phyloP scores from a whole-genome alignment of 768 basidiomycete genomes.

The Dendrothele bispora region DNA sequence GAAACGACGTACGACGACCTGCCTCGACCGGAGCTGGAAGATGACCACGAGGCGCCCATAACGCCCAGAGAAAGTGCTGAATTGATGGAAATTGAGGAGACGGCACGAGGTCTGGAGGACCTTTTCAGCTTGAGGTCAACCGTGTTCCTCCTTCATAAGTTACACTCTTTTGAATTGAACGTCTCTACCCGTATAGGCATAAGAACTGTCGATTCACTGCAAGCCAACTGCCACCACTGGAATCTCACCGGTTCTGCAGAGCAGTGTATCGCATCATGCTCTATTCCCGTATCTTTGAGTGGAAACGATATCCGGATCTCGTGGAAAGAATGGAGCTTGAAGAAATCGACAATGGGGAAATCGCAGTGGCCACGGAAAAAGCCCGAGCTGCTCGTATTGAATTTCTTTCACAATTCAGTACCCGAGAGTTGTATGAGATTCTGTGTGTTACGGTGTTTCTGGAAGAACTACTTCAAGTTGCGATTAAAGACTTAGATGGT shows the following conservation, averaged over 20 bases:
- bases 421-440: constrained; percentile 10
- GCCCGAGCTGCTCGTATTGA: background rate
- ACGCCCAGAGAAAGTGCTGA: no score
- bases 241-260: constrained; percentile 23
- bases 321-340: background rate
- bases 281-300: constrained; percentile 7
- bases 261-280: constrained; percentile 12
- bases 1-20: no score
- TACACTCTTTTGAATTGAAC: no score
- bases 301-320: background rate
- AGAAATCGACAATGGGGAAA: background rate
- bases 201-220: constrained; percentile 32
- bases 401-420: constrained; percentile 5
- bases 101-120: no score
- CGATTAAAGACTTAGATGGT: no score
- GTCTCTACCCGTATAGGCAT: constrained; percentile 21
- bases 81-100: no score
- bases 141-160: no score
- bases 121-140: no score
- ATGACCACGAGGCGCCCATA: no score
- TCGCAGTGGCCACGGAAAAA: background rate
- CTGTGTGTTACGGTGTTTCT: constrained; percentile 11
- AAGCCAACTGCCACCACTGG: constrained; percentile 27
- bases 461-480: constrained; percentile 1
- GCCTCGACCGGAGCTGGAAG: no score